These are phyloP conservation scores for Aspergillus bombycis DNA, from an alignment of 2,329 filamentous ascomycete species.

Conservation along the genomic window DNA sequence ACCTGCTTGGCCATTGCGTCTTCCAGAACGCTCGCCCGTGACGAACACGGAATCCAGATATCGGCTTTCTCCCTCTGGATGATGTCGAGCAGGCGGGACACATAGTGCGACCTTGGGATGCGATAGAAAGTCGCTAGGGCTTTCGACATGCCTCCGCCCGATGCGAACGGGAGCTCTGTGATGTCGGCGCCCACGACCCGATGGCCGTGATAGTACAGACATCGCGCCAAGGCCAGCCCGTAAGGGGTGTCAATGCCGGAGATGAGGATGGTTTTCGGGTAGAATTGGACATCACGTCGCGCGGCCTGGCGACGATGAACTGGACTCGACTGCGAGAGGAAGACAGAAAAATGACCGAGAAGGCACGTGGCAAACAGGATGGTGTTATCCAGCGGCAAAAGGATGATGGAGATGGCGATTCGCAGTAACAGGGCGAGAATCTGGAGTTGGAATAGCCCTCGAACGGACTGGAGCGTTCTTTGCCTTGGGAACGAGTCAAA, in stretches of 20 bases:
- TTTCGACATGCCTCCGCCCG: slow-evolving; percentile 61
- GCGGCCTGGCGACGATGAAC: slow-evolving; percentile 27
- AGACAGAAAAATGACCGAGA: slow-evolving; percentile 31
- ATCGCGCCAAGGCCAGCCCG: slow-evolving; percentile 67
- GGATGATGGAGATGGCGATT: slow-evolving; percentile 29
- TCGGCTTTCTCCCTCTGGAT: slow-evolving; percentile 64
- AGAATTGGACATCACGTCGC: slow-evolving; percentile 39
- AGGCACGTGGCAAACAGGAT: slow-evolving; percentile 46
- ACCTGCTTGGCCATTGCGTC: slow-evolving; percentile 68
- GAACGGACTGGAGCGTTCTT: slow-evolving; percentile 13
- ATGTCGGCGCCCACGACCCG: slow-evolving; percentile 74
- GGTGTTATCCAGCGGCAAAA: slow-evolving; percentile 55
- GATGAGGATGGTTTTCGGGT: slow-evolving; percentile 64
- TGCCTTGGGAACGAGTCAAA: slow-evolving; percentile 15
- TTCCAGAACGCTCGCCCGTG: slow-evolving; percentile 66
- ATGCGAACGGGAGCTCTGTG: slow-evolving; percentile 50
- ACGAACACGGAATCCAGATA: slow-evolving; percentile 74
- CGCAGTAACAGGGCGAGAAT: slow-evolving; percentile 30
- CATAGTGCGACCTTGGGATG: slow-evolving; percentile 56
- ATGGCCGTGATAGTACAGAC: slow-evolving; percentile 67
- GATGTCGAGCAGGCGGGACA: slow-evolving; percentile 60
- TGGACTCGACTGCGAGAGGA: slow-evolving; percentile 21
- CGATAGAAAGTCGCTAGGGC: slow-evolving; percentile 60
- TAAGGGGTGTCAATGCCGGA: slow-evolving; percentile 75
- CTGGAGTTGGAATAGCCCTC: slow-evolving; percentile 15